phyloP scores from a whole-genome alignment of 2,329 filamentous ascomycete species.

The Talaromyces sp. region DNA sequence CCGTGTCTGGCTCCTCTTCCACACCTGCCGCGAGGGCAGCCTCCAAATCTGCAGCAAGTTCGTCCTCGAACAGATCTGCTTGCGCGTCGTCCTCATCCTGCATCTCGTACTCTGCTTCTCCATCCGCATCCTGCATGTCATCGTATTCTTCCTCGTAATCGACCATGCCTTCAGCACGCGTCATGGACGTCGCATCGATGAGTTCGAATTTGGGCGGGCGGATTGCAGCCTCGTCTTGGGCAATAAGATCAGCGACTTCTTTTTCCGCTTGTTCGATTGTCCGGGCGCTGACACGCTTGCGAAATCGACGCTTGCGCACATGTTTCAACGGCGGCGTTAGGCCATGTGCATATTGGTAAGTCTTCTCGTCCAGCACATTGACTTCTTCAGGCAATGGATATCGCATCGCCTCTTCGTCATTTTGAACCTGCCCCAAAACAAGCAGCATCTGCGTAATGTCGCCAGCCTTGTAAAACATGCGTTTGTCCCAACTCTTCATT shows the following conservation, averaged over 20 bases:
- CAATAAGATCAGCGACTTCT: constrained; percentile 68
- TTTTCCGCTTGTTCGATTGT: constrained; percentile 82
- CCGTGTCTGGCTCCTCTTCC: constrained; percentile 26
- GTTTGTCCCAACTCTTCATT: constrained; percentile 91
- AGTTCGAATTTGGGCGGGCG: constrained; percentile 59
- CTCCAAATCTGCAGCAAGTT: constrained; percentile 41
- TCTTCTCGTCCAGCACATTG: constrained; percentile 50
- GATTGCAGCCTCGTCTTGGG: constrained; percentile 59
- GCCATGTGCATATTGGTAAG: constrained; percentile 75
- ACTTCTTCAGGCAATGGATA: constrained; percentile 67
- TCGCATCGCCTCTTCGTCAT: constrained; percentile 61
- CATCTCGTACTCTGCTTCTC: constrained; percentile 43
- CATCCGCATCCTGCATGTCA: constrained; percentile 47
- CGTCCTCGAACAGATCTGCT: constrained; percentile 35
- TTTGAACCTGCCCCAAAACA: constrained; percentile 64
- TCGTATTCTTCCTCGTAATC: constrained; percentile 45
- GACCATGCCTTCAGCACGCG: constrained; percentile 36
- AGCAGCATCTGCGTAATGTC: constrained; percentile 88
- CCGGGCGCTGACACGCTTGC: constrained; percentile 74
- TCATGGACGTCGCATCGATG: constrained; percentile 50
- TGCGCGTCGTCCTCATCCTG: constrained; percentile 23
- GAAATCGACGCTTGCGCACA: constrained; percentile 74
- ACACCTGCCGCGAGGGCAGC: constrained; percentile 35
- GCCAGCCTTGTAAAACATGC: constrained; percentile 80
- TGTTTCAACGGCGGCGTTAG: constrained; percentile 85